phyloP scores from a whole-genome alignment of 306 rosid species.

The Purshia tridentata region DNA sequence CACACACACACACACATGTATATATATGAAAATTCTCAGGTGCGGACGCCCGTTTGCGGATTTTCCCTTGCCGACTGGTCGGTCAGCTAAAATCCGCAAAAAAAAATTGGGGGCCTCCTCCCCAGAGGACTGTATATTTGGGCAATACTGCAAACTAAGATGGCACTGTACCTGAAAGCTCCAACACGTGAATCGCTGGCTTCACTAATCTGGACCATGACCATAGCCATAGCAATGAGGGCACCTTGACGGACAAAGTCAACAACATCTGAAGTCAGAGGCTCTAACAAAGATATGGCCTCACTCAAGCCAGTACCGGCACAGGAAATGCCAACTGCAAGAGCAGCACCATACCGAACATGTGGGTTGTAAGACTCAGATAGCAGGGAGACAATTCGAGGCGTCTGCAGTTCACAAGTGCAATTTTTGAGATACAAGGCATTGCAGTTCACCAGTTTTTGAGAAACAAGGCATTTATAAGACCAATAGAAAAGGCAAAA shows the following conservation, averaged over 20 bases:
- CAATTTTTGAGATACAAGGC: slow-evolving; percentile 9
- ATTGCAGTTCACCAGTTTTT: slow-evolving; percentile 28
- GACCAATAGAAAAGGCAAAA: slow-evolving; percentile 3
- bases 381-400: slow-evolving; percentile 86
- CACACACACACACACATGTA: neutral
- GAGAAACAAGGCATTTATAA: neutral
- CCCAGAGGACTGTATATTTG: neutral
- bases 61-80: too few species aligned
- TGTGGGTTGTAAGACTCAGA: slow-evolving; percentile 98
- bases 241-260: slow-evolving; percentile 99
- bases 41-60: too few species aligned
- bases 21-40: neutral
- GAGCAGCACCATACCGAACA: slow-evolving; percentile 98
- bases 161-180: slow-evolving; percentile 63
- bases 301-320: slow-evolving; percentile 98
- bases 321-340: slow-evolving; percentile 97
- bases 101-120: too few species aligned
- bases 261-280: slow-evolving; percentile 94
- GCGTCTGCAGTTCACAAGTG: slow-evolving; percentile 60
- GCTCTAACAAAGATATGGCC: slow-evolving; percentile 95
- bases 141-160: slow-evolving; percentile 5
- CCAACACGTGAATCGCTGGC: slow-evolving; percentile 98
- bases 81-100: too few species aligned
- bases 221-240: slow-evolving; percentile 99
- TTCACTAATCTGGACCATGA: slow-evolving; percentile 94